A percentile compares a stretch with the other conserved stretches of the same genome.
phyloP scores from a whole-genome alignment of 345 rosid species.

The Laguncularia racemosa region DNA sequence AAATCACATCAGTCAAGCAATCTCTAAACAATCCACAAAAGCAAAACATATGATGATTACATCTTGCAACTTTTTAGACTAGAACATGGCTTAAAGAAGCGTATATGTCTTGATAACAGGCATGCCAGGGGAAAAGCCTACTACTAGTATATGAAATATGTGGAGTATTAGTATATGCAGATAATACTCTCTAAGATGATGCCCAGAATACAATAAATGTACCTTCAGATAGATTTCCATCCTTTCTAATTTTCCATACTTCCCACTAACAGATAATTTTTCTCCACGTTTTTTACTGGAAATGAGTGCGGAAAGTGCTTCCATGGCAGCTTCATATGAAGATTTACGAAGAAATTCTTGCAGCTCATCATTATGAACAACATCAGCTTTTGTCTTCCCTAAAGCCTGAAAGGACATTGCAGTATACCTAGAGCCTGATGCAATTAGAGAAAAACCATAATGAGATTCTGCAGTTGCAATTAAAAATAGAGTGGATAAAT shows the following conservation, averaged over 20 bases:
- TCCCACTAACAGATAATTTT: slow-evolving; percentile 25
- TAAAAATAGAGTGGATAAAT: slow-evolving; percentile 6
- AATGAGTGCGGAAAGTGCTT: slow-evolving; percentile 78
- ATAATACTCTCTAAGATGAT: no score
- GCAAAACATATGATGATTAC: no score
- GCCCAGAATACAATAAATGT: slow-evolving; percentile 3
- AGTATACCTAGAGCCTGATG: slow-evolving; percentile 36
- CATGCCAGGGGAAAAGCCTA: no score
- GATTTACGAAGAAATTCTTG: slow-evolving; percentile 33
- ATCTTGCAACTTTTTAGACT: no score
- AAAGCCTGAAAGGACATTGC: slow-evolving; percentile 28
- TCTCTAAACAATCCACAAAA: no score
- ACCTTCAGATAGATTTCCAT: slow-evolving; percentile 72
- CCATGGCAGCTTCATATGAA: slow-evolving; percentile 74
- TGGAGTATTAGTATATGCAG: no score
- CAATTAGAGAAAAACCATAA: slow-evolving; percentile 11
- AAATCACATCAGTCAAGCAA: not conserved
- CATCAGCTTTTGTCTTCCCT: slow-evolving; percentile 23
- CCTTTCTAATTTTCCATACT: slow-evolving; percentile 56
- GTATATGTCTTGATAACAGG: no score
- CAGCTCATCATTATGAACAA: slow-evolving; percentile 21
- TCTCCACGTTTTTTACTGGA: slow-evolving; percentile 57
- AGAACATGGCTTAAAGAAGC: no score
- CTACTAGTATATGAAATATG: no score
- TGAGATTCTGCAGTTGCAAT: not conserved